These are phyloP conservation scores for Candida nanaspora DNA, from an alignment of 805 yeast genomes.

Conservation along the genomic window DNA sequence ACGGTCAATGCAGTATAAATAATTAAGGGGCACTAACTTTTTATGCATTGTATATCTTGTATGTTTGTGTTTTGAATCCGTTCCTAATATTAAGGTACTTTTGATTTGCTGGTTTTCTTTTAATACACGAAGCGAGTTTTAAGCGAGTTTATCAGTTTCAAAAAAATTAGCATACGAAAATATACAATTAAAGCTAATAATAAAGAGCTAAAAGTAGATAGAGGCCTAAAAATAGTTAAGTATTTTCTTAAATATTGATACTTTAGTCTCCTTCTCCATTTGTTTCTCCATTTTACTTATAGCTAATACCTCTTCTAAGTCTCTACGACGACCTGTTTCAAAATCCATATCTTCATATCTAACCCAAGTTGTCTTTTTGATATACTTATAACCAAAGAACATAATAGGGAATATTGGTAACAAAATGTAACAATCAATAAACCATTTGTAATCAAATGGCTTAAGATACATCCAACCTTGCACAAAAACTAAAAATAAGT, in stretches of 20 bases:
- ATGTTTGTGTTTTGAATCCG: too few species aligned
- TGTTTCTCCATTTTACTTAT: not conserved
- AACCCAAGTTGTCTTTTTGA: conserved; percentile 22
- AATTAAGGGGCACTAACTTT: too few species aligned
- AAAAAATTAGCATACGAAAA: too few species aligned
- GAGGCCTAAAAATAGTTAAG: not conserved
- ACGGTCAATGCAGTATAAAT: too few species aligned
- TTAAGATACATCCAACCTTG: conserved; percentile 62
- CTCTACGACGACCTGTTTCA: conserved; percentile 40
- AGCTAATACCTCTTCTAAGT: conserved; percentile 17
- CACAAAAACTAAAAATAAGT: conserved; percentile 45
- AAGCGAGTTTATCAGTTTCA: too few species aligned
- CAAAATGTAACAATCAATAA: conserved; percentile 56
- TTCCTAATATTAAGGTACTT: too few species aligned
- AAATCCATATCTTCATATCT: conserved; percentile 39
- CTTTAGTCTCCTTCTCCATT: not conserved
- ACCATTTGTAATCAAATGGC: conserved; percentile 50
- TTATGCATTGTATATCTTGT: too few species aligned
- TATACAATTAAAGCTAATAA: too few species aligned
- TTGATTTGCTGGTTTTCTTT: too few species aligned
- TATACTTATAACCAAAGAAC: conserved; percentile 19
- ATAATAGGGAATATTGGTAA: conserved; percentile 48
- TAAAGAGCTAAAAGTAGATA: too few species aligned
- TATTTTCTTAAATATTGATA: not conserved
- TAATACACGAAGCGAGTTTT: too few species aligned